These are phyloP conservation scores for Kondoa subrosea DNA, from an alignment of 768 basidiomycete species.

Conservation along the genomic window DNA sequence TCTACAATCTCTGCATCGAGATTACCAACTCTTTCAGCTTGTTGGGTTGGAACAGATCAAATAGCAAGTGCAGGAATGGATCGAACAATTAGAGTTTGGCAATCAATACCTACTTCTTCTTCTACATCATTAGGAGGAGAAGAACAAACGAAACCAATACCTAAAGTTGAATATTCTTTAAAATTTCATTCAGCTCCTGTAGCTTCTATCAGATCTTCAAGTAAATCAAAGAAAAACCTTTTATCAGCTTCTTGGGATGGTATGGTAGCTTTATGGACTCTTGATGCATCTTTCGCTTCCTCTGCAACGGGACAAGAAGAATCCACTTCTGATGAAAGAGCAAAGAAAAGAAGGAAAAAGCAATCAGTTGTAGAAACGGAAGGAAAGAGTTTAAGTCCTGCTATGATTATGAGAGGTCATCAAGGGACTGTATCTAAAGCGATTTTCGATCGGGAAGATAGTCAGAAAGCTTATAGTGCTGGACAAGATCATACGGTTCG, in stretches of 20 bases:
- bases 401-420: constrained; percentile 63
- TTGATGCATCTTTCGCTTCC: constrained; percentile 37
- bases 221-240: constrained; percentile 36
- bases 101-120: constrained; percentile 19
- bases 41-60: constrained; percentile 28
- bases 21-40: constrained; percentile 53
- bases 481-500: constrained; percentile 69
- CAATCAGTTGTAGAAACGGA: constrained; percentile 45
- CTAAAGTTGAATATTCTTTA: constrained; percentile 44
- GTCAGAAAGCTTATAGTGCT: constrained; percentile 48
- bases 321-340: constrained; percentile 45
- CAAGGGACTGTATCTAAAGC: constrained; percentile 61
- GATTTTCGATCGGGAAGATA: constrained; percentile 36
- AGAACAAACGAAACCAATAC: neutral
- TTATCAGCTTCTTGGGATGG: constrained; percentile 78
- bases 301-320: too few relatives aligned
- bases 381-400: constrained; percentile 40
- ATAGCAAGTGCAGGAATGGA: constrained; percentile 51
- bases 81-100: constrained; percentile 22
- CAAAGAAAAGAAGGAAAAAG: constrained; percentile 45
- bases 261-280: constrained; percentile 67
- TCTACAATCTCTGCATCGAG: constrained; percentile 38
- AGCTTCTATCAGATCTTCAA: constrained; percentile 49
- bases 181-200: constrained; percentile 69
- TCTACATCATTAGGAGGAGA: too few relatives aligned